Conservation (phyloP, 495 filamentous ascomycete species). For the Penicillium paxilli region DNA sequence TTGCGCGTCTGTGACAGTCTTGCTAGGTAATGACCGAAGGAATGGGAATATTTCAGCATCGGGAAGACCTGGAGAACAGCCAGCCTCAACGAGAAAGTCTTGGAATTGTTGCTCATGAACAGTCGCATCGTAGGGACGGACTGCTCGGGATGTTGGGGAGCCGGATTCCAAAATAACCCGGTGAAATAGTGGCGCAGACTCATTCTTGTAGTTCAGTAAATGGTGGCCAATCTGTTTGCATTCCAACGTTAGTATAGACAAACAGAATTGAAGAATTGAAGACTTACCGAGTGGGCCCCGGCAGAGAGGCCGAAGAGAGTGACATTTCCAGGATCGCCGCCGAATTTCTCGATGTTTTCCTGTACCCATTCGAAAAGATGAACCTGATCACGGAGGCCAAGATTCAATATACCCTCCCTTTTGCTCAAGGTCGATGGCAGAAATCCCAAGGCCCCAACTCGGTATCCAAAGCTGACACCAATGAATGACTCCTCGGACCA, state of each 20-base stretch:
- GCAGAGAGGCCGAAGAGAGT: conserved; percentile 65
- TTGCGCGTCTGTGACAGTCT: conserved; percentile 48
- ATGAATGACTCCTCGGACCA: conserved; percentile 57
- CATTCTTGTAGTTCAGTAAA: conserved; percentile 50
- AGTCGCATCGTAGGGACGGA: conserved; percentile 53
- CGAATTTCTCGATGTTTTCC: conserved; percentile 57
- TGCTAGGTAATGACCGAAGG: conserved; percentile 49
- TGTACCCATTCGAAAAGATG: conserved; percentile 60
- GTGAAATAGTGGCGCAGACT: conserved; percentile 48
- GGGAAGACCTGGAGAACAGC: conserved; percentile 31
- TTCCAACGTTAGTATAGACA: neutral
- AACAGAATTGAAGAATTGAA: neutral
- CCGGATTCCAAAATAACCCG: conserved; percentile 67
- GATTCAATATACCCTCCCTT: conserved; percentile 57
- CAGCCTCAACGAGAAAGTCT: conserved; percentile 53
- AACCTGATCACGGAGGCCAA: conserved; percentile 64
- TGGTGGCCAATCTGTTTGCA: conserved; percentile 60
- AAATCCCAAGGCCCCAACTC: conserved; percentile 66
- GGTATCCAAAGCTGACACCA: conserved; percentile 59
- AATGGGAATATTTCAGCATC: conserved; percentile 49
- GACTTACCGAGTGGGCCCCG: conserved; percentile 59
- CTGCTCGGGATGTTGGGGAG: conserved; percentile 59
- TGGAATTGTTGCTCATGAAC: conserved; percentile 61
- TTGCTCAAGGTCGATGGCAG: conserved; percentile 51
- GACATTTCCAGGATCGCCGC: conserved; percentile 61